phyloP scores from a whole-genome alignment of 2,329 filamentous ascomycete species.

The Aspergillus pseudoglaucus region DNA sequence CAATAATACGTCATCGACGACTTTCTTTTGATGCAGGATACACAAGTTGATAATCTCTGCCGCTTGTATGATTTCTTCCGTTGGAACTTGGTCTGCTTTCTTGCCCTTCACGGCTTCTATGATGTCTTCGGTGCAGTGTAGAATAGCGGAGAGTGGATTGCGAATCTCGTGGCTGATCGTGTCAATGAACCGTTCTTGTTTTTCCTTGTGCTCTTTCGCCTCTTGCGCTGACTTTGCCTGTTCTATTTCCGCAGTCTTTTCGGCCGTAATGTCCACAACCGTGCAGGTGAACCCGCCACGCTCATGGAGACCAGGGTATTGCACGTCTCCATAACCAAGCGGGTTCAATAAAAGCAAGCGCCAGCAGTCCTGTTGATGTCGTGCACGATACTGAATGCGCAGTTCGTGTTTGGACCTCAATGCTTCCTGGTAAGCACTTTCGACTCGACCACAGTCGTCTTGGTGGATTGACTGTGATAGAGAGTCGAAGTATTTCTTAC shows the following conservation, averaged over 20 bases:
- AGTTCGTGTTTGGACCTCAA: slow-evolving; percentile 1
- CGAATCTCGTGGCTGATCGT: slow-evolving; percentile 56
- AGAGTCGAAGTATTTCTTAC: slow-evolving; percentile 6
- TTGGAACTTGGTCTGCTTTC: slow-evolving; percentile 23
- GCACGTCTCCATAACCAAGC: slow-evolving; percentile 1
- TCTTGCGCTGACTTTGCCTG: slow-evolving; percentile 73
- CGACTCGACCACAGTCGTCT: slow-evolving; percentile 14
- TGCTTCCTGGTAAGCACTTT: slow-evolving; percentile 6
- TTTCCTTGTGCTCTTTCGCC: slow-evolving; percentile 70
- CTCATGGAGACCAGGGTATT: not conserved
- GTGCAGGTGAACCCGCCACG: slow-evolving; percentile 18
- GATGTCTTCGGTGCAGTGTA: slow-evolving; percentile 52
- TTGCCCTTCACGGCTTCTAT: slow-evolving; percentile 14
- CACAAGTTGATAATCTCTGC: slow-evolving; percentile 72
- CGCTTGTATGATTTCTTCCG: slow-evolving; percentile 61
- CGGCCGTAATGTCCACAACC: slow-evolving; percentile 77
- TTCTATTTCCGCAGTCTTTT: slow-evolving; percentile 77
- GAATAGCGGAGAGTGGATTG: slow-evolving; percentile 52
- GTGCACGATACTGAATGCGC: slow-evolving; percentile 19
- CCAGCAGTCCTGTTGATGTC: slow-evolving; percentile 5
- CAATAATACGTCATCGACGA: slow-evolving; percentile 69
- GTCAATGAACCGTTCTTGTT: slow-evolving; percentile 77
- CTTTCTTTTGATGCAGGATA: slow-evolving; percentile 71
- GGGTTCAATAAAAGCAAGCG: slow-evolving; percentile 13
- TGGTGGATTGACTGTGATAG: slow-evolving; percentile 14